Evolutionary conservation across 495 filamentous ascomycete genomes (phyloP), one percentile per base, ranked within the genome.

Genomic region (Penicillium alfredii): DNA sequence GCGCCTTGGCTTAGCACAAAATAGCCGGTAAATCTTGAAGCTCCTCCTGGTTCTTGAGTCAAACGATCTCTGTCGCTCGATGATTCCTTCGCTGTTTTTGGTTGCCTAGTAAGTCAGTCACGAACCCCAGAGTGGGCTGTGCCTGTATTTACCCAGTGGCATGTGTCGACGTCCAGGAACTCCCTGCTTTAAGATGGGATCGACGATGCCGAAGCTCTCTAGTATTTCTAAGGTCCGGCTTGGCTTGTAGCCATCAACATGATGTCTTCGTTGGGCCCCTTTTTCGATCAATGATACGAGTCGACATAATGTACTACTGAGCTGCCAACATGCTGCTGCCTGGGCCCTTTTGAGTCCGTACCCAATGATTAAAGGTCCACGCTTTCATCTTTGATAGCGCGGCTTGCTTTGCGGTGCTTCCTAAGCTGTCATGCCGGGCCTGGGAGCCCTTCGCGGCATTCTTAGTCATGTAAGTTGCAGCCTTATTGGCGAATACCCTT

Each of bases 221-320:
- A 82, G 74, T 21, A 86, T 74, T 50, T 86, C 82, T 6, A 82
- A 65, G 1, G 80, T 81, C 1, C 81, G 77, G 37, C 72, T 73
- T n/a, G n/a, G n/a, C n/a, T 59, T 86, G 82, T 10, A 84, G 61
- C 82, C 82, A 35, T 85, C 82, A 0, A 82, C 82, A 51, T 85
- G 79, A 8, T 16, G 55, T 64, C 44, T 53, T 60, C 14, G 69
- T 63, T 36, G 60, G 67, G 12, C n/a, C n/a, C n/a, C n/a, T n/a
- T n/a, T n/a, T n/a, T n/a, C n/a, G n/a, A n/a, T n/a, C n/a, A n/a
- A n/a, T 47, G 24, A 79, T 72, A 10, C 71, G 61, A 6, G 67
- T 46, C 11, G 62, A 49, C 43, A 80, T 66, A n/a, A 71, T 70
- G 40, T n/a, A n/a, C n/a, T 58, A 73, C 39, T 64, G 64, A 16